phyloP scores from a whole-genome alignment of 1,284 basidiomycete species.

The Ustilago cynodontis region DNA sequence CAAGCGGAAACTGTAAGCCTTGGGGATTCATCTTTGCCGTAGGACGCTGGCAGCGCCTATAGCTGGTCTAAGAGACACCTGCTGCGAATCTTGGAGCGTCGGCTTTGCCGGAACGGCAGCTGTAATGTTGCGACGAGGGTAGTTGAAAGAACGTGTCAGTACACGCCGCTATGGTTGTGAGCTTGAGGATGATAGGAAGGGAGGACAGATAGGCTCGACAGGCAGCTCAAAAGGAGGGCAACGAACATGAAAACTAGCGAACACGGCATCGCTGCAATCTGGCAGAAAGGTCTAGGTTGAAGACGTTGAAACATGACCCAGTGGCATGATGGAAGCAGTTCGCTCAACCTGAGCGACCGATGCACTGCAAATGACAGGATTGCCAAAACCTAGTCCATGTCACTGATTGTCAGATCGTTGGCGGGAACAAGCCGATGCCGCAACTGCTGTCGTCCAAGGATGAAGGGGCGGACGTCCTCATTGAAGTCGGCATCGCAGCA shows the following conservation, averaged over 20 bases:
- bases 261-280: background rate
- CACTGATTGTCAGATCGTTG: no score
- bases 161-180: background rate
- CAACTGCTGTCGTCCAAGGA: no score
- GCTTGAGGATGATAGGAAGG: background rate
- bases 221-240: no score
- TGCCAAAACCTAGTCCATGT: no score
- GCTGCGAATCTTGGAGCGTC: background rate
- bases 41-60: background rate
- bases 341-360: no score
- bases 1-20: conserved; percentile 23
- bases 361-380: no score
- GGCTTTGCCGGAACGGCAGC: background rate
- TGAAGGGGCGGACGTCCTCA: no score
- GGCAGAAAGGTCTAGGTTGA: background rate
- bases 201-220: background rate
- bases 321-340: no score
- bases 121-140: background rate
- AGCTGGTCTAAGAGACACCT: background rate
- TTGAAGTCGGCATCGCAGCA: no score
- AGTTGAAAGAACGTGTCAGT: background rate
- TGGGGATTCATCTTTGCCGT: conserved; percentile 24
- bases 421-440: no score
- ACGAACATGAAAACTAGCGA: background rate
- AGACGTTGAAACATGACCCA: no score